Evolutionary conservation across 2,329 filamentous ascomycete species (phyloP).

Genomic region (Ceratocystis lukuohia): DNA sequence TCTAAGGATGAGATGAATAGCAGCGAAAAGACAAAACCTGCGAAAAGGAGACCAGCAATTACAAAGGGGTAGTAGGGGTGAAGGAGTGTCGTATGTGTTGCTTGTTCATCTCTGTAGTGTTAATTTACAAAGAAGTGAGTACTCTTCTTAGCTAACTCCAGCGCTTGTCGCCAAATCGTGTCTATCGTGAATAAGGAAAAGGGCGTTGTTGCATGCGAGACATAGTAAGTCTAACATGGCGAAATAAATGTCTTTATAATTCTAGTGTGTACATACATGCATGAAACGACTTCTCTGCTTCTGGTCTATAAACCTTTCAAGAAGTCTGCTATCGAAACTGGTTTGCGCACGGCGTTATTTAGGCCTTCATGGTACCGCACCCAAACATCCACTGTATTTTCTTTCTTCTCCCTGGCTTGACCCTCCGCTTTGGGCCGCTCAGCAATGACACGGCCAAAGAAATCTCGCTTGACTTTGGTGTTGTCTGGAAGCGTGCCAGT

Average conservation of each 20-base stretch:
- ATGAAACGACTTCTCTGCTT: background rate
- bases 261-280: background rate
- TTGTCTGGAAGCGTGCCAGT: conserved; percentile 23
- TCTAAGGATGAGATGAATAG: conserved; percentile 6
- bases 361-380: conserved; percentile 81
- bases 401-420: conserved; percentile 26
- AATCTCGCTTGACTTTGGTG: conserved; percentile 54
- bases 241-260: background rate
- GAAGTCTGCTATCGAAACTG: conserved; percentile 68
- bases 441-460: conserved; percentile 65
- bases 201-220: background rate
- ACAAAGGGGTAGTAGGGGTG: background rate
- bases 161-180: background rate
- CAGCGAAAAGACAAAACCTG: background rate
- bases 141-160: background rate
- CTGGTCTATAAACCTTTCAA: conserved; percentile 45
- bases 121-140: background rate
- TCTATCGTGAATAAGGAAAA: background rate
- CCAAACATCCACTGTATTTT: conserved; percentile 53
- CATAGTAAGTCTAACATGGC: background rate
- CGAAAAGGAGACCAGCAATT: conserved; percentile 3
- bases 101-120: conserved; percentile 1
- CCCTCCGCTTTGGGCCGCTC: conserved; percentile 26
- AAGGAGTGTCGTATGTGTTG: background rate
- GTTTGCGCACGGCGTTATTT: conserved; percentile 84